Percentiles rank a stretch among this genome's conserved stretches.
phyloP scores from a whole-genome alignment of 2,329 filamentous ascomycete genomes.

The Colletotrichum spaethianum region DNA sequence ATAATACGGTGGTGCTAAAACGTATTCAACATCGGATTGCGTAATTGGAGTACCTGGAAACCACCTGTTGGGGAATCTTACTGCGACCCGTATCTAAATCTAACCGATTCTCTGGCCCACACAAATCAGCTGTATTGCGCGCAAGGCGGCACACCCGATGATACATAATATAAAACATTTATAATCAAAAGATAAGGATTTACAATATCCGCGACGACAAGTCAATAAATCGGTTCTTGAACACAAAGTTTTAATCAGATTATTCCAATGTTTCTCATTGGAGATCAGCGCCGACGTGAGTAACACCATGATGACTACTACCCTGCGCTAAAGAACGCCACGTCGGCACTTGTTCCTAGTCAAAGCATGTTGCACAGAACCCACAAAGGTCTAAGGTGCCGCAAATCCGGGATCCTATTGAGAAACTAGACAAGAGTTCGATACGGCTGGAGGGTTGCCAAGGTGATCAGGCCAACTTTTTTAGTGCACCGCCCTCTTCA shows the following conservation, averaged over 20 bases:
- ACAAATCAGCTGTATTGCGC: too few species aligned
- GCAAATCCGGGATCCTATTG: neutral
- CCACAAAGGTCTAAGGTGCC: neutral
- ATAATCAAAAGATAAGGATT: too few species aligned
- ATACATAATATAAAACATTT: too few species aligned
- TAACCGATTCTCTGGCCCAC: too few species aligned
- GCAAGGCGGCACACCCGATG: too few species aligned
- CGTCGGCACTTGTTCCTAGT: neutral
- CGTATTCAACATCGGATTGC: slow-evolving; percentile 6
- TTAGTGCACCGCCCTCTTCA: neutral
- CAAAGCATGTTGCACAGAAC: neutral
- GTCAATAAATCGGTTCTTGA: too few species aligned
- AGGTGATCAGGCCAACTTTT: neutral
- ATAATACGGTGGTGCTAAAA: neutral
- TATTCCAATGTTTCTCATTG: neutral
- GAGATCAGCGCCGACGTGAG: too few species aligned
- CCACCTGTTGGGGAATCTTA: neutral
- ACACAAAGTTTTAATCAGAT: too few species aligned
- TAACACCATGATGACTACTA: neutral
- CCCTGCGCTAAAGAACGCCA: neutral
- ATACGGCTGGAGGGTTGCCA: neutral
- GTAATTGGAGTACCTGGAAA: neutral
- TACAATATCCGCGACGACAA: too few species aligned
- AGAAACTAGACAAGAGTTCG: neutral
- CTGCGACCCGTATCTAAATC: neutral